phyloP scores from a whole-genome alignment of 768 basidiomycete genomes.

The Tricholoma bakamatsutake region DNA sequence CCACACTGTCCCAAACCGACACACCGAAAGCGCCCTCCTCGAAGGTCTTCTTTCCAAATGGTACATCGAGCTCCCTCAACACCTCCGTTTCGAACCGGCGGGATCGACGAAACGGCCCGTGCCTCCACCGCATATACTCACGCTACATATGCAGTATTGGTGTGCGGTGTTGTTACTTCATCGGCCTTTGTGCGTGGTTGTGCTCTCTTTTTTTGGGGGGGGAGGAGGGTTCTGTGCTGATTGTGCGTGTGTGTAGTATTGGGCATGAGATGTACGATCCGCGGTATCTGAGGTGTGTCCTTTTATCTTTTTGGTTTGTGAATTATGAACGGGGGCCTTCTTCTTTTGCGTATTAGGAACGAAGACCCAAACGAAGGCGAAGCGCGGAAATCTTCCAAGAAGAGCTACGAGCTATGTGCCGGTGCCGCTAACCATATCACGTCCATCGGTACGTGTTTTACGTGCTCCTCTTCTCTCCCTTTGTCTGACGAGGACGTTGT shows the following conservation, averaged over 20 bases:
- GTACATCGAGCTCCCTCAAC: slow-evolving; percentile 65
- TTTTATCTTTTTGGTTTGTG: neutral
- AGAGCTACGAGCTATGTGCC: slow-evolving; percentile 68
- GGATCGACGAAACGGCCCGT: slow-evolving; percentile 35
- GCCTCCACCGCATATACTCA: slow-evolving; percentile 61
- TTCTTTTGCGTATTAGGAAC: neutral
- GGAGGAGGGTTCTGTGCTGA: slow-evolving; percentile 3
- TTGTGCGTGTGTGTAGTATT: slow-evolving; percentile 28
- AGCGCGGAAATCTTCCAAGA: slow-evolving; percentile 46
- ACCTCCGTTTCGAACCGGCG: slow-evolving; percentile 59
- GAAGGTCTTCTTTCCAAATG: slow-evolving; percentile 67
- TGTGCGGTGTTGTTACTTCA: slow-evolving; percentile 70
- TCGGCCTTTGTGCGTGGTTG: slow-evolving; percentile 63
- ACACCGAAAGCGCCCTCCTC: slow-evolving; percentile 48
- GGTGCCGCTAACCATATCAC: slow-evolving; percentile 78
- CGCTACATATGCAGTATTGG: slow-evolving; percentile 86
- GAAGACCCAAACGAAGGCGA: slow-evolving; percentile 43
- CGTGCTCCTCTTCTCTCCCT: neutral
- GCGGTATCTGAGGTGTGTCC: slow-evolving; percentile 35
- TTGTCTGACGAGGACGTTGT: neutral
- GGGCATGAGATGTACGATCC: slow-evolving; percentile 24
- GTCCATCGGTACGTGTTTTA: slow-evolving; percentile 43
- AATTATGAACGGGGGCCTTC: too few species aligned
- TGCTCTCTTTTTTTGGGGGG: neutral
- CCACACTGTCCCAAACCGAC: slow-evolving; percentile 47